A percentile compares a stretch with the other conserved stretches of the same genome.
These are phyloP conservation scores for Pichia sp. DNA, from an alignment of 1,139 yeast genomes.

Conservation along the genomic window DNA sequence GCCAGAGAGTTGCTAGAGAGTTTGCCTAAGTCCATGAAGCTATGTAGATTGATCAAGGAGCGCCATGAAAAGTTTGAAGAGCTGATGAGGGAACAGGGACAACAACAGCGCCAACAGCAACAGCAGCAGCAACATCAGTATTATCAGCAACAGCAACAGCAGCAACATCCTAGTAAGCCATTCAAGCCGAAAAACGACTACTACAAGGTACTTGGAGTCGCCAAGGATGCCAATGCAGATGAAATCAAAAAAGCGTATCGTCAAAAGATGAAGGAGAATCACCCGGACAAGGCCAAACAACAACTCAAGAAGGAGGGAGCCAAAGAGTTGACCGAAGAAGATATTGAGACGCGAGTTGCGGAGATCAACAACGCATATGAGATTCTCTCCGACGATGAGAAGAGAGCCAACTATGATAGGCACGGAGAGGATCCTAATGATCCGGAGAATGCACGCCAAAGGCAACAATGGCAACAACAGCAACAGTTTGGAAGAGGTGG, in stretches of 20 bases:
- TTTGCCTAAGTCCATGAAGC: slow-evolving; percentile 20
- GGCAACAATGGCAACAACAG: slow-evolving; percentile 22
- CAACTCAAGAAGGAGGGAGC: slow-evolving; percentile 2
- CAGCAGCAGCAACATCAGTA: slow-evolving; percentile 43
- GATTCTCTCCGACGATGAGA: slow-evolving; percentile 63
- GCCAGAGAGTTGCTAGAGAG: slow-evolving; percentile 22
- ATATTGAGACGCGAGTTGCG: slow-evolving; percentile 81
- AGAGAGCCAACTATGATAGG: slow-evolving; percentile 60
- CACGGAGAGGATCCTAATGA: slow-evolving; percentile 56
- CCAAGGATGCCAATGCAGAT: slow-evolving; percentile 62
- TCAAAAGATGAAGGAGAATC: slow-evolving; percentile 71
- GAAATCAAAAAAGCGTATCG: slow-evolving; percentile 83
- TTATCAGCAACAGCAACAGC: slow-evolving; percentile 47
- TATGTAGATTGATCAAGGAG: slow-evolving; percentile 17
- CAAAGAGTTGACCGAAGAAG: slow-evolving; percentile 55
- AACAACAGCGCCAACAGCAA: slow-evolving; percentile 48
- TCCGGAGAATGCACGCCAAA: slow-evolving; percentile 17
- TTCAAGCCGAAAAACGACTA: slow-evolving; percentile 57
- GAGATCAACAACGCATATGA: slow-evolving; percentile 93
- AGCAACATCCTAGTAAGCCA: slow-evolving; percentile 39
- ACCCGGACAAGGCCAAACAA: slow-evolving; percentile 80
- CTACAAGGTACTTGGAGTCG: slow-evolving; percentile 71
- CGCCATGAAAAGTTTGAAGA: slow-evolving; percentile 19
- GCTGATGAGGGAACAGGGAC: slow-evolving; percentile 38
- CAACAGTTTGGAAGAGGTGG: slow-evolving; percentile 7